Percentiles rank a stretch among this genome's conserved stretches.
phyloP scores from a whole-genome alignment of 352 stramenopile genomes.

The Phytophthora megakarya region DNA sequence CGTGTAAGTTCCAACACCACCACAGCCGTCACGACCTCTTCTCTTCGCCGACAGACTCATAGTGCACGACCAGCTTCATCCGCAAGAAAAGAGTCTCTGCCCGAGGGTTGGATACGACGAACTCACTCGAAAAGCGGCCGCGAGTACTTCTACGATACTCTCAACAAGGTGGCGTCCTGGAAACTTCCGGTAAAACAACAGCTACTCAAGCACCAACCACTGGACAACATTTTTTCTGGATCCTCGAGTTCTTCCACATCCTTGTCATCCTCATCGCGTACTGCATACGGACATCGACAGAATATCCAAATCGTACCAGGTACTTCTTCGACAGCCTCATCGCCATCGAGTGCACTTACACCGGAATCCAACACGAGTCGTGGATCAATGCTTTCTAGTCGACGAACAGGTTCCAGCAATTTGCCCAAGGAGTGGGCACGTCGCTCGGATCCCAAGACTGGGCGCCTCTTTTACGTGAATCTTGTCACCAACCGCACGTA shows the following conservation, averaged over 20 bases:
- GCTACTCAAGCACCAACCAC: conserved; percentile 39
- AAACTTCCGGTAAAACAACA: conserved; percentile 64
- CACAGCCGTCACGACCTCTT: conserved; percentile 30
- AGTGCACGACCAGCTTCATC: conserved; percentile 23
- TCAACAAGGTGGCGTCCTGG: conserved; percentile 75
- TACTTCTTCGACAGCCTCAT: conserved; percentile 39
- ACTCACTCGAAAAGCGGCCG: conserved; percentile 75
- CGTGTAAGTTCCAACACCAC: conserved; percentile 31
- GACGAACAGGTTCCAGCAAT: conserved; percentile 32
- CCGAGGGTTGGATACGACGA: conserved; percentile 70
- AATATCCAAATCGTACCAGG: conserved; percentile 23
- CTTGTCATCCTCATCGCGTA: conserved; percentile 19
- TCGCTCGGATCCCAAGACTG: conserved; percentile 79
- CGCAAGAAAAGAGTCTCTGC: conserved; percentile 53
- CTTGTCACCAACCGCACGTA: conserved; percentile 85
- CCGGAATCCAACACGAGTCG: conserved; percentile 39
- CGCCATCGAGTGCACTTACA: conserved; percentile 45
- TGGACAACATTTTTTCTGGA: conserved; percentile 65
- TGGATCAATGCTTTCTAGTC: conserved; percentile 37
- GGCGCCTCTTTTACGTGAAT: conserved; percentile 83
- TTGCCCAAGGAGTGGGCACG: conserved; percentile 83
- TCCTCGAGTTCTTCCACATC: conserved; percentile 17
- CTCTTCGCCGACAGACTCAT: conserved; percentile 23
- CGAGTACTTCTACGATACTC: conserved; percentile 79
- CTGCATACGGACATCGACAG: conserved; percentile 16